Evolutionary conservation across 2,329 filamentous ascomycete species (phyloP), one percentile per base, ranked within the genome.

Genomic region (Colletotrichum sublineola): DNA sequence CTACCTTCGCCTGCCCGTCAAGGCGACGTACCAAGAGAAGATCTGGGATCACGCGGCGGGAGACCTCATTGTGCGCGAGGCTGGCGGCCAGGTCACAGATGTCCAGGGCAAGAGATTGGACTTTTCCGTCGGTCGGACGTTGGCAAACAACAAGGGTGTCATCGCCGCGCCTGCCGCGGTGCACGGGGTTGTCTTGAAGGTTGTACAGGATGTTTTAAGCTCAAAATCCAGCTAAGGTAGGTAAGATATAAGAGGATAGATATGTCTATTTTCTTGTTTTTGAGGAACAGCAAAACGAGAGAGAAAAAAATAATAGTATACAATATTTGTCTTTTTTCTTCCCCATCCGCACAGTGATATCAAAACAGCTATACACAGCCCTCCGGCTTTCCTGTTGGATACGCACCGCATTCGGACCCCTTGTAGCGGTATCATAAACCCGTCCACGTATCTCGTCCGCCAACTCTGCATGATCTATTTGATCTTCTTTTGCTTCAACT

Each of bases 31-130:
- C 84, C 91, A 97, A 81, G 96, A 99, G 88, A 99, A 99, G 90
- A 99, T 99, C 77, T 99, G 96, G 96, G 96, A 99, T 80, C 96
- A 99, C 82, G 96, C 96, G 24, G 96, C 96, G 15, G 96, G 96
- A 52, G 95, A 97, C 78, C 84, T 99, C 71, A 95, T 99, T 76
- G 96, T 98, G 52, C 89, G 95, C 69, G 97, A 99, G 84, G 95
- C 96, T 3, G 96, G 96, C 63, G 97, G 96, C 61, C 87, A 93
- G 78, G 96, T 99, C 66, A 97, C 95, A 1, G 97, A 99, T 82
- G 92, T 95, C 52, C 88, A 92, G 74, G 96, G 97, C 77, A 93
- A 93, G 80, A 88, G 90, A 73, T 86, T 99, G 71, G 93, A 99
- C 82, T 99, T 99, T 82, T 90, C 91, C 78, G 89, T 91, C 68